These are phyloP conservation scores for Colletotrichum chlorophyti DNA, from an alignment of 2,329 filamentous ascomycete genomes.

Conservation along the genomic window DNA sequence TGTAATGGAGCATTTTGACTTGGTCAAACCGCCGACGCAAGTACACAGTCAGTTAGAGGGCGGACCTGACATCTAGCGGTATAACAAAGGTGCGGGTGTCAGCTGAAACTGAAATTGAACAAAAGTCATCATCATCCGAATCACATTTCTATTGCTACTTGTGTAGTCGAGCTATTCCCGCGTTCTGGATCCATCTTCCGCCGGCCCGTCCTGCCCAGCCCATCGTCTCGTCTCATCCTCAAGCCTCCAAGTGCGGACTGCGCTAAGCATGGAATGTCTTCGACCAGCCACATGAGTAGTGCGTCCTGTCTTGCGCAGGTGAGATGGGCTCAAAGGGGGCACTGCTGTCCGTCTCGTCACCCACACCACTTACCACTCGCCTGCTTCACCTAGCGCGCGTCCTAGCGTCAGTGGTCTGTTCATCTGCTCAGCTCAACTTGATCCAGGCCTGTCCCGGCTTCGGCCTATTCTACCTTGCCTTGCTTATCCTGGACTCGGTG, in stretches of 20 bases:
- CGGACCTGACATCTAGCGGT: too few relatives aligned
- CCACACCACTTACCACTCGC: neutral
- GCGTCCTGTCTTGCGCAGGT: too few relatives aligned
- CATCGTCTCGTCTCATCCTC: neutral
- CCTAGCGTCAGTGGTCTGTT: conserved; percentile 4
- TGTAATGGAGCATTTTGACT: neutral
- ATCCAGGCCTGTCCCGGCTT: conserved; percentile 15
- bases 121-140: too few relatives aligned
- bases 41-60: too few relatives aligned
- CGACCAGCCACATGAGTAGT: neutral
- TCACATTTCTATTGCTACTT: too few relatives aligned
- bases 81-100: too few relatives aligned
- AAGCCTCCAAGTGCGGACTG: neutral
- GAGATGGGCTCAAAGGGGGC: too few relatives aligned
- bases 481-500: neutral
- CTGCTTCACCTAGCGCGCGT: neutral
- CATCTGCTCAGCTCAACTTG: neutral
- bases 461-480: neutral
- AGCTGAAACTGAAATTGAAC: too few relatives aligned
- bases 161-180: neutral
- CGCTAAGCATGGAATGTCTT: neutral
- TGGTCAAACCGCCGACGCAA: too few relatives aligned
- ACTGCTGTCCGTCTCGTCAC: neutral
- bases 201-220: too few relatives aligned
- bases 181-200: neutral